phyloP scores from a whole-genome alignment of 2,329 filamentous ascomycete genomes.

The Penicillium frequentans region DNA sequence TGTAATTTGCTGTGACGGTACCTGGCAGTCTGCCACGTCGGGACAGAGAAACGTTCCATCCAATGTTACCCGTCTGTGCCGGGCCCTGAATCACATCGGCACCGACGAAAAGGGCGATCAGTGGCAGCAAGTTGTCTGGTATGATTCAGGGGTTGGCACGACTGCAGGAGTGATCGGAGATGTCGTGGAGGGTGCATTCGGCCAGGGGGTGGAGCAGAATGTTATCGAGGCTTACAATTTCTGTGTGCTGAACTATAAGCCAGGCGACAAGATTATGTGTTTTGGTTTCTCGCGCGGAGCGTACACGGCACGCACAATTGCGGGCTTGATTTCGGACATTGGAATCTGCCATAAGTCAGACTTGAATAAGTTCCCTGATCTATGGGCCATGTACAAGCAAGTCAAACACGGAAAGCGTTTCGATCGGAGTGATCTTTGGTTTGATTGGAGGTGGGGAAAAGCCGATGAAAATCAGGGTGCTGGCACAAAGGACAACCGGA shows the following conservation, averaged over 20 bases:
- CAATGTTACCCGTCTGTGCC: conserved; percentile 34
- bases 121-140: conserved; percentile 34
- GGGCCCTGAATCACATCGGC: conserved; percentile 27
- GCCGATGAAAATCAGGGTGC: conserved; percentile 22
- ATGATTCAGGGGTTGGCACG: conserved; percentile 36
- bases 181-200: conserved; percentile 27
- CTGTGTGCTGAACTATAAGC: conserved; percentile 20
- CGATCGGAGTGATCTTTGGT: conserved; percentile 22
- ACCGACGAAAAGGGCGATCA: conserved; percentile 26
- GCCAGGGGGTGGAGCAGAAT: conserved; percentile 19
- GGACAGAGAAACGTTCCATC: conserved; percentile 32
- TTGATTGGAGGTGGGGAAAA: conserved; percentile 23
- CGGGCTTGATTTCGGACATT: conserved; percentile 22
- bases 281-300: conserved; percentile 24
- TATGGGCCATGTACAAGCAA: conserved; percentile 21
- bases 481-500: conserved; percentile 3
- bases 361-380: conserved; percentile 20
- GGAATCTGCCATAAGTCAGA: conserved; percentile 18
- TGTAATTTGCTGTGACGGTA: conserved; percentile 35
- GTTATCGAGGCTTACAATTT: conserved; percentile 24
- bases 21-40: conserved; percentile 31
- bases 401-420: conserved; percentile 15
- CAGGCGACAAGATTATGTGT: conserved; percentile 24
- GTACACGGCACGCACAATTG: conserved; percentile 21
- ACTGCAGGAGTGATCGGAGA: conserved; percentile 23